Evolutionary conservation across 2,329 filamentous ascomycete genomes (phyloP), one percentile per base, ranked within the genome.

Genomic region (Parafenestella ontariensis): DNA sequence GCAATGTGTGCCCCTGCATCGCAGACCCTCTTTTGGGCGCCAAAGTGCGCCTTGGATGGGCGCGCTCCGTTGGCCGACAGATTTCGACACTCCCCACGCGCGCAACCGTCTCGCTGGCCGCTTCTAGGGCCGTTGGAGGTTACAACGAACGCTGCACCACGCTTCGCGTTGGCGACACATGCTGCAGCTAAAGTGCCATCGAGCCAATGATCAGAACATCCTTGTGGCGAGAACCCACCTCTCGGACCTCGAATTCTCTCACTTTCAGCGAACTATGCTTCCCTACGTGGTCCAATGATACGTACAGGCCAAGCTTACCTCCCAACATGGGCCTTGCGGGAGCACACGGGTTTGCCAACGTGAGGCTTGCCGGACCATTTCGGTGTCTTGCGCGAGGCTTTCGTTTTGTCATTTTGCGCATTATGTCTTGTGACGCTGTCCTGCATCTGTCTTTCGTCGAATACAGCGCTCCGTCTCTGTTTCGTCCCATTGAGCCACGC

Each of bases 241-340:
- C 45, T 59, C 61, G 62, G 65, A 59, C 56, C 55, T 66, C 55
- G 58, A 64, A 59, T 62, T 65, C 70, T 64, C 65, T 67, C 62
- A 64, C 46, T 47, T 47, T 64, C 52, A 62, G 62, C 68, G 59
- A 66, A 69, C 61, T 59, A 62, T 59, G 55, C 55, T 59, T 58
- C 54, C 61, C 57, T 64, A 74, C 73, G 73, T 75, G 73, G 73
- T 67, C 72, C 71, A 75, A 71, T 75, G 40, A 59, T 45, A 58
- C 57, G 52, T 56, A 61, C 62, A 59, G 60, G 65, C 66, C 65
- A 67, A 66, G 64, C 52, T 49, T 52, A 49, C 56, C 55, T 62
- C 49, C 60, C 62, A 61, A 62, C 56, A 50, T 61, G 52, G 54
- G 47, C 57, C 62, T 15, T 64, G 58, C 66, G 66, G 63, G 47